These are phyloP conservation scores for Hirsutella minnesotensis DNA, from an alignment of 2,329 filamentous ascomycete species.

Conservation along the genomic window DNA sequence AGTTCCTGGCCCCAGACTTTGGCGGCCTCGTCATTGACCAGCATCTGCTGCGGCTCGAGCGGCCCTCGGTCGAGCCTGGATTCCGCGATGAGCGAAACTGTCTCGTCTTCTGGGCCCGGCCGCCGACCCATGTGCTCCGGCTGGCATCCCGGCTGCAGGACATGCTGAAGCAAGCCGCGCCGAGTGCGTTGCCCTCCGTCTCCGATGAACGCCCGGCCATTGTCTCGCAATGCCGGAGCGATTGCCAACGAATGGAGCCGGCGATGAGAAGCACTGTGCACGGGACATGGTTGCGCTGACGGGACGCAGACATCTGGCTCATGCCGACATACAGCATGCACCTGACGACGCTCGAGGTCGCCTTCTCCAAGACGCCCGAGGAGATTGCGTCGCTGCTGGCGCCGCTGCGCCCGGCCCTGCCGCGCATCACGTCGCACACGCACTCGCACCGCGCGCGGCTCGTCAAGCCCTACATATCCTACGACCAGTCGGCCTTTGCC, in stretches of 20 bases:
- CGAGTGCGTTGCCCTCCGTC: slow-evolving; percentile 43
- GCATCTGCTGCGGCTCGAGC: slow-evolving; percentile 58
- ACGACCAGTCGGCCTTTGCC: slow-evolving; percentile 75
- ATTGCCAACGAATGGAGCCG: background rate
- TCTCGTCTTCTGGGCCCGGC: slow-evolving; percentile 79
- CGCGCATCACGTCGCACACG: slow-evolving; percentile 53
- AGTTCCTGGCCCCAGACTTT: slow-evolving; percentile 59
- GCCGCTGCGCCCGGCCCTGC: slow-evolving; percentile 42
- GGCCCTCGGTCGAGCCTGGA: slow-evolving; percentile 49
- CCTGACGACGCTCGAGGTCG: slow-evolving; percentile 73
- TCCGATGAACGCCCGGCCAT: background rate
- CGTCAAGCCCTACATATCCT: slow-evolving; percentile 72
- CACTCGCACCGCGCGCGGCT: slow-evolving; percentile 58
- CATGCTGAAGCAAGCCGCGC: slow-evolving; percentile 49
- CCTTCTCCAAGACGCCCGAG: slow-evolving; percentile 60
- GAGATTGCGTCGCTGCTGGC: slow-evolving; percentile 56
- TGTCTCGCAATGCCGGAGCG: background rate
- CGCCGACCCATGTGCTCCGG: slow-evolving; percentile 56
- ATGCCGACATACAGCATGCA: slow-evolving; percentile 74
- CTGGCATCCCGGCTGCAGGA: slow-evolving; percentile 60
- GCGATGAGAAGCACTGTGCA: background rate
- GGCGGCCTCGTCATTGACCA: slow-evolving; percentile 63
- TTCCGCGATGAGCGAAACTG: slow-evolving; percentile 71
- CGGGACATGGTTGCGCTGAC: background rate
- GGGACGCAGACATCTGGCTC: slow-evolving; percentile 59